Evolutionary conservation across 2,329 filamentous ascomycete species (phyloP), one percentile per base, ranked within the genome.

Genomic region (Ophiostoma fasciatum): DNA sequence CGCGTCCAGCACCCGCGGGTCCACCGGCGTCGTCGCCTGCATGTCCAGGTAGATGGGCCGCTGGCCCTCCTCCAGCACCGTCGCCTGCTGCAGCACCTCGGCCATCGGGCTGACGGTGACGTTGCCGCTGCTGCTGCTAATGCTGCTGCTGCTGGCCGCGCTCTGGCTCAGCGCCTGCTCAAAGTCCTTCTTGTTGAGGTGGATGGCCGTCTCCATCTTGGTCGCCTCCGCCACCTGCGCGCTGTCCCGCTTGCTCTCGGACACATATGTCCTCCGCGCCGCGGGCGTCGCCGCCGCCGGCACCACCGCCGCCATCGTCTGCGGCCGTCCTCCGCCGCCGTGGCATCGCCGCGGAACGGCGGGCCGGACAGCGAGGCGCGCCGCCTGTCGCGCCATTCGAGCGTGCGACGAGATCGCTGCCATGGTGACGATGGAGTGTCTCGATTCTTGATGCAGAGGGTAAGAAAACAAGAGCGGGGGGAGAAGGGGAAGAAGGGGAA

Each of bases 41-140:
- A 94, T 94, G 54, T 98, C 90, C 36, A 98, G 78, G 51, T 98
- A 98, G 53, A 98, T 96, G 27, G 90, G 90, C 41, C 90, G 71
- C 43, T 82, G 78, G 40, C 90, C 90, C 58, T 93, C 78, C 47
- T 94, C 87, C 78, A 96, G 82, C 45, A 94, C 67, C 11, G 84
- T 85, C 8, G 87, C 88, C 56, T 94, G 80, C 63, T 90, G 92
- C 43, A 98, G 65, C 31, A 94, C 78, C 46, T 82, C 81, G 70
- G 41, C 81, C 53, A 81, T 74, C n/a, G 83, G 81, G 58, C 80
- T 90, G 64, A 90, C 75, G 53, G 78, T 77, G 33, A 73, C n/a
- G n/a, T n/a, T n/a, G n/a, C n/a, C n/a, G n/a, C n/a, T n/a, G n/a
- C n/a, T n/a, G n/a, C n/a, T n/a, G n/a, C n/a, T n/a, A n/a, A n/a